phyloP scores from a whole-genome alignment of 2,329 filamentous ascomycete species.

The Botrytis cinerea region DNA sequence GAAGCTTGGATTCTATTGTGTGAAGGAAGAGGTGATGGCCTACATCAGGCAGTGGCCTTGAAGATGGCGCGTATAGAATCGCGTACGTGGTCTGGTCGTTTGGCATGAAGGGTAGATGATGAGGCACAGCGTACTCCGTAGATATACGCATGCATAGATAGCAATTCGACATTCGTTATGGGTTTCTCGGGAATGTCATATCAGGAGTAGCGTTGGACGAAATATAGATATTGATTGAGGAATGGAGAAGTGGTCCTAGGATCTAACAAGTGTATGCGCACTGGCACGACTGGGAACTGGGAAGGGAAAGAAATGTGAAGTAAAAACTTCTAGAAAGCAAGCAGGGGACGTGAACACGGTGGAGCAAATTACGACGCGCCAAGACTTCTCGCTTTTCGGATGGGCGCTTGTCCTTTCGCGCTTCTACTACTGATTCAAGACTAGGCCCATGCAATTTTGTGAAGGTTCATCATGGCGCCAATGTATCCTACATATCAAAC shows the following conservation, averaged over 20 bases:
- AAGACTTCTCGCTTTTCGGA: slow-evolving; percentile 9
- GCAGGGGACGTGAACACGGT: not conserved
- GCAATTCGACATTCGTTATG: not conserved
- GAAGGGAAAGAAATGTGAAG: not conserved
- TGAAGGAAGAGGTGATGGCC: not conserved
- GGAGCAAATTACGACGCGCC: slow-evolving; percentile 20
- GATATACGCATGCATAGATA: not conserved
- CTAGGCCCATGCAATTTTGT: too few species aligned
- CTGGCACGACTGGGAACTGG: not conserved
- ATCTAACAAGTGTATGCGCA: not conserved
- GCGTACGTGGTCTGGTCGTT: not conserved
- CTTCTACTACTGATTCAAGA: not conserved
- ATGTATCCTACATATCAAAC: not conserved
- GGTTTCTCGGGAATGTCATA: not conserved
- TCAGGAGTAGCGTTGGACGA: not conserved
- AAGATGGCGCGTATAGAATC: not conserved
- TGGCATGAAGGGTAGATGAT: not conserved
- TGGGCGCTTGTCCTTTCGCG: slow-evolving; percentile 8
- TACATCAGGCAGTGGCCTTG: not conserved
- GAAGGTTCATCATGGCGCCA: not conserved
- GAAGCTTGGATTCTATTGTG: not conserved
- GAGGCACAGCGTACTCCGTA: not conserved
- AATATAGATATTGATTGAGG: not conserved
- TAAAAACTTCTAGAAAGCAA: not conserved
- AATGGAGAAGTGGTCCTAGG: not conserved